Evolutionary conservation across 768 basidiomycete species (phyloP).

Genomic region (Rhodosporidiobolus odoratus): DNA sequence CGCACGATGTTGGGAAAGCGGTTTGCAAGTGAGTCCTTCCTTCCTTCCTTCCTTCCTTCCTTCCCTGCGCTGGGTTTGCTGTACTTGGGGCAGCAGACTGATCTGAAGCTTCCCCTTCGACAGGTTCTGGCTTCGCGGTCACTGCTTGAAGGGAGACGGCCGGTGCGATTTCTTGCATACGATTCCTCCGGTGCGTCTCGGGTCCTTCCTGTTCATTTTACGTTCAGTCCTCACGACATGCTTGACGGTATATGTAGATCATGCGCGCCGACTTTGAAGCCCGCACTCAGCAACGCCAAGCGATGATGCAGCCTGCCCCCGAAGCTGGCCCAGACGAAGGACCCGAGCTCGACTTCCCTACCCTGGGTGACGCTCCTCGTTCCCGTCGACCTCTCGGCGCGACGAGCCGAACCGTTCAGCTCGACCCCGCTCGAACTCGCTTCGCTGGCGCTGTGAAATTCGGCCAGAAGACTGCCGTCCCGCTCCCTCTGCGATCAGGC

Average conservation of each 20-base stretch:
- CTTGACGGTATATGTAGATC: slow-evolving; percentile 44
- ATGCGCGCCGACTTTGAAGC: slow-evolving; percentile 42
- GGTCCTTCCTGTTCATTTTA: slow-evolving; percentile 31
- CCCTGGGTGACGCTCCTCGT: slow-evolving; percentile 46
- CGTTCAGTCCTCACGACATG: not conserved
- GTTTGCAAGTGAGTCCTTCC: slow-evolving; percentile 58
- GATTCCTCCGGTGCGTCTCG: slow-evolving; percentile 58
- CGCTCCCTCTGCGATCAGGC: slow-evolving; percentile 9
- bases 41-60: not conserved
- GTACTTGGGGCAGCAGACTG: too few species aligned
- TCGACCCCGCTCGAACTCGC: slow-evolving; percentile 80
- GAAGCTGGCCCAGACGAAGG: slow-evolving; percentile 26
- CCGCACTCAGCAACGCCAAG: slow-evolving; percentile 16
- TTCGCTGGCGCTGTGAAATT: slow-evolving; percentile 90
- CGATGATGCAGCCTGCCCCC: slow-evolving; percentile 45
- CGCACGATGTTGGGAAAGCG: slow-evolving; percentile 43
- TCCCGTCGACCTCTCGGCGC: slow-evolving; percentile 38
- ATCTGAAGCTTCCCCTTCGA: slow-evolving; percentile 48
- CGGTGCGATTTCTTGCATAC: slow-evolving; percentile 89
- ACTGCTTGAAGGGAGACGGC: slow-evolving; percentile 76
- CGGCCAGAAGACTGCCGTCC: slow-evolving; percentile 40
- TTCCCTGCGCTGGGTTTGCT: too few species aligned
- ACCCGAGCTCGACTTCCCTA: slow-evolving; percentile 43
- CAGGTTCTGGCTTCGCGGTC: slow-evolving; percentile 96
- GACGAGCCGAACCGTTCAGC: slow-evolving; percentile 48